Percentiles rank a stretch among this genome's conserved stretches.
These are phyloP conservation scores for Tephrocybe sp. DNA, from an alignment of 768 basidiomycete genomes.

Conservation along the genomic window DNA sequence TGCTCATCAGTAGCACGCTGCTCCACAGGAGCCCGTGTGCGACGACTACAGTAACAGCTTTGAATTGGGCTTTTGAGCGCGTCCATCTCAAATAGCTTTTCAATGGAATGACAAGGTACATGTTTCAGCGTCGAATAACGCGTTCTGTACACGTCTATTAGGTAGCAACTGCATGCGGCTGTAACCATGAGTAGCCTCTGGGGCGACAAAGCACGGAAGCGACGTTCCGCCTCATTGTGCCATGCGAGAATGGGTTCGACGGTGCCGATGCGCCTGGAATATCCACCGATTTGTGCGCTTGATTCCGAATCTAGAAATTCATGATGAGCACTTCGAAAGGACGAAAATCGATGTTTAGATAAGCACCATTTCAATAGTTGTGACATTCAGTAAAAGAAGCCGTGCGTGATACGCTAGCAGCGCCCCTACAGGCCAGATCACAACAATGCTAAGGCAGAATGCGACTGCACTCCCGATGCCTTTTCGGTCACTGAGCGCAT, in stretches of 20 bases:
- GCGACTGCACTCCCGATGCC: slow-evolving; percentile 80
- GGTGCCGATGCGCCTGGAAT: slow-evolving; percentile 55
- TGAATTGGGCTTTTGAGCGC: too few relatives aligned
- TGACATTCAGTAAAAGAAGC: slow-evolving; percentile 83
- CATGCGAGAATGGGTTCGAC: slow-evolving; percentile 85
- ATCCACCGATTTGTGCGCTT: slow-evolving; percentile 70
- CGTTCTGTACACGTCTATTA: slow-evolving; percentile 78
- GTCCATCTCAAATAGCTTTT: too few relatives aligned
- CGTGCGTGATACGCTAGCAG: slow-evolving; percentile 82
- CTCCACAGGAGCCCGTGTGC: too few relatives aligned
- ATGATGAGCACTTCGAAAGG: background rate
- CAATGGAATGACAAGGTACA: too few relatives aligned
- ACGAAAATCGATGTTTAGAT: background rate
- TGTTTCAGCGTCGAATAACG: slow-evolving; percentile 45
- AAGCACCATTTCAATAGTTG: slow-evolving; percentile 93
- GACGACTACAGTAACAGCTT: too few relatives aligned
- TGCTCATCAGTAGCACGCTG: background rate
- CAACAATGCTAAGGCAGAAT: slow-evolving; percentile 66
- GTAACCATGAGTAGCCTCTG: slow-evolving; percentile 75
- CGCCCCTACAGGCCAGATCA: slow-evolving; percentile 83
- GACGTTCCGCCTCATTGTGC: slow-evolving; percentile 72
- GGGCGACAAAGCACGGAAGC: slow-evolving; percentile 79
- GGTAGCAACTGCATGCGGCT: slow-evolving; percentile 55
- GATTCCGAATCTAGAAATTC: slow-evolving; percentile 69
- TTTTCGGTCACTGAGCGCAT: slow-evolving; percentile 34